phyloP scores from a whole-genome alignment of 2,329 filamentous ascomycete species.

The Fusarium humuli region DNA sequence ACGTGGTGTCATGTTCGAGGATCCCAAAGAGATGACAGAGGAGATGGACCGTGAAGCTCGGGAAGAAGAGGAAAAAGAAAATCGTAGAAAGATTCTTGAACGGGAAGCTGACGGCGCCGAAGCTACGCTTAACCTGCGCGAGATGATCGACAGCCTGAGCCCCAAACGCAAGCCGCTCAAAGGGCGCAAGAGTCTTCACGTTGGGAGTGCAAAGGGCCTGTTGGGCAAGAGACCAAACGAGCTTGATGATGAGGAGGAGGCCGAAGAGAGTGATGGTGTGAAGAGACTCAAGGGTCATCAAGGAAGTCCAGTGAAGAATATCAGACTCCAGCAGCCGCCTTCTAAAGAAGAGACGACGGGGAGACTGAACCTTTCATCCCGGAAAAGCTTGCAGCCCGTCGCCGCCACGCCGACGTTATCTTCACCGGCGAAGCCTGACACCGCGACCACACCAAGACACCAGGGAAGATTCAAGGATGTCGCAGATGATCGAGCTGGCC shows the following conservation, averaged over 20 bases:
- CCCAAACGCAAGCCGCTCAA: constrained; percentile 76
- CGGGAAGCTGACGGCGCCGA: constrained; percentile 63
- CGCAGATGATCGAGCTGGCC: constrained; percentile 60
- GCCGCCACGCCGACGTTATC: constrained; percentile 60
- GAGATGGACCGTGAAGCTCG: constrained; percentile 71
- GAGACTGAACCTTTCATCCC: constrained; percentile 63
- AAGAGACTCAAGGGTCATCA: constrained; percentile 79
- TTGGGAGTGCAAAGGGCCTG: constrained; percentile 78
- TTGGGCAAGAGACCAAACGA: constrained; percentile 80
- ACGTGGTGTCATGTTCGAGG: constrained; percentile 69
- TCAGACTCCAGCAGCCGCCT: constrained; percentile 76
- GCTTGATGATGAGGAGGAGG: constrained; percentile 71
- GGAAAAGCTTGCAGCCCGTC: constrained; percentile 60
- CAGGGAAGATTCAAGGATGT: constrained; percentile 67
- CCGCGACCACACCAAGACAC: constrained; percentile 66
- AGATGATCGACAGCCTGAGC: constrained; percentile 82
- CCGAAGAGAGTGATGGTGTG: constrained; percentile 68
- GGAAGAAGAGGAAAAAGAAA: constrained; percentile 71
- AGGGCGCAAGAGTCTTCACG: constrained; percentile 80
- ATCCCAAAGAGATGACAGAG: constrained; percentile 70
- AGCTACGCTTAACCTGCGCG: constrained; percentile 74
- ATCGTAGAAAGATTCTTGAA: constrained; percentile 66
- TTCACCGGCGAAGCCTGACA: constrained; percentile 58
- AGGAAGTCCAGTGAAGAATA: constrained; percentile 80
- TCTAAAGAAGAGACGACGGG: constrained; percentile 75